Evolutionary conservation across 192 early-diverging fungal species (phyloP).

Genomic region (Coemansia sp.): DNA sequence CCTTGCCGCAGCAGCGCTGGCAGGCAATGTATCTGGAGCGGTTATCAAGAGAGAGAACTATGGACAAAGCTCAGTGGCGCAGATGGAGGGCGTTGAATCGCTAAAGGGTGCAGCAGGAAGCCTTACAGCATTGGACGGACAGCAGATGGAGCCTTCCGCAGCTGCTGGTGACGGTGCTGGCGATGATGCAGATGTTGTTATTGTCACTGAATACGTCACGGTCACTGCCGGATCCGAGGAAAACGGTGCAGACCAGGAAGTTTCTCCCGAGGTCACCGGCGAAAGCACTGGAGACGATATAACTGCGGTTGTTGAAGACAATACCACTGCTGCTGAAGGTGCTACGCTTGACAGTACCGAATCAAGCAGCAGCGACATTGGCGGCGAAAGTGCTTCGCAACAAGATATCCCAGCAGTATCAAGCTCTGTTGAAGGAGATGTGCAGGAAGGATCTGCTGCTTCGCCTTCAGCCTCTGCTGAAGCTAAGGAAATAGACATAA

Average conservation of each 20-base stretch:
- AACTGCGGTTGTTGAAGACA: too few species aligned
- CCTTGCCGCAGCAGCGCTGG: slow-evolving; percentile 17
- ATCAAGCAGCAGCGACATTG: too few species aligned
- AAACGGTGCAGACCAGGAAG: not conserved
- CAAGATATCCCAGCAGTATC: too few species aligned
- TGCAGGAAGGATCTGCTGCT: too few species aligned
- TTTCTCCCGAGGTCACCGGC: not conserved
- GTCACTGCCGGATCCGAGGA: slow-evolving; percentile 16
- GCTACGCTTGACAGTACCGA: not conserved
- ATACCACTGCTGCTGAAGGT: slow-evolving; percentile 2
- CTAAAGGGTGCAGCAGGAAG: slow-evolving; percentile 4
- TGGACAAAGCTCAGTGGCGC: too few species aligned
- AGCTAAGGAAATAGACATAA: too few species aligned
- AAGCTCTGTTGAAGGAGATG: too few species aligned
- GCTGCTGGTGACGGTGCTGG: slow-evolving; percentile 1
- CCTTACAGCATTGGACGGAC: not conserved
- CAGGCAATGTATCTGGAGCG: not conserved
- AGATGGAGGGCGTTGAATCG: not conserved
- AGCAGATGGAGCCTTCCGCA: not conserved
- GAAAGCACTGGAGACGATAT: not conserved
- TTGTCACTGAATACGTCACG: slow-evolving; percentile 31
- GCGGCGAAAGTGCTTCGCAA: too few species aligned
- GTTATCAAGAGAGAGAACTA: slow-evolving; percentile 4
- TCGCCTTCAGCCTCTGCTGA: too few species aligned
- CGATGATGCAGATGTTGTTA: slow-evolving; percentile 4